These are phyloP conservation scores for Naganishia cerealis DNA, from an alignment of 1,284 basidiomycete species.

Conservation along the genomic window DNA sequence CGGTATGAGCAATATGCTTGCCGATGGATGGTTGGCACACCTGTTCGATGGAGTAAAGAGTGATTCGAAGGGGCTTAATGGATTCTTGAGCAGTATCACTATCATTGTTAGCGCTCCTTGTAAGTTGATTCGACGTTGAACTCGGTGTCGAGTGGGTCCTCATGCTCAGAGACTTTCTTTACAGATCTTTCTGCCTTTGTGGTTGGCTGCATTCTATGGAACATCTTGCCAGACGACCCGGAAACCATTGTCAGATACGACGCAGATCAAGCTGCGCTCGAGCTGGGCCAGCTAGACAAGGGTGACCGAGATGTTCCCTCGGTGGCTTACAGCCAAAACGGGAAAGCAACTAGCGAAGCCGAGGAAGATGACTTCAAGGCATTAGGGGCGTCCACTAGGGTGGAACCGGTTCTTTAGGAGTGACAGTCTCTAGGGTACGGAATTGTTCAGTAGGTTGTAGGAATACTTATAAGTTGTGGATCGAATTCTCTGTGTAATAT, in stretches of 20 bases:
- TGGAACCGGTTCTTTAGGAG: conserved; percentile 17
- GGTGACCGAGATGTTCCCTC: conserved; percentile 1
- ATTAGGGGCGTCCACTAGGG: conserved; percentile 15
- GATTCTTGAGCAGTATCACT: conserved; percentile 73
- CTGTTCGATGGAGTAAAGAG: conserved; percentile 64
- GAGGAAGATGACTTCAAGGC: conserved; percentile 27
- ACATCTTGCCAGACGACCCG: conserved; percentile 61
- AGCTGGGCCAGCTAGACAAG: conserved; percentile 27
- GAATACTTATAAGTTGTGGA: neutral
- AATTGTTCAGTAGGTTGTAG: conserved; percentile 13
- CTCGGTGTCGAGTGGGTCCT: neutral
- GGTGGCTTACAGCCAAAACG: conserved; percentile 11
- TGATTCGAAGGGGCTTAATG: conserved; percentile 64
- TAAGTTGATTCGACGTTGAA: conserved; percentile 53
- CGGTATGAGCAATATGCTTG: conserved; percentile 66
- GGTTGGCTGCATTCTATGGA: conserved; percentile 66
- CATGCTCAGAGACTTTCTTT: neutral
- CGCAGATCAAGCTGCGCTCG: conserved; percentile 13
- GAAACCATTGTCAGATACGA: conserved; percentile 25
- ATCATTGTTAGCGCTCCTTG: conserved; percentile 76
- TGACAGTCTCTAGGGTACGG: neutral
- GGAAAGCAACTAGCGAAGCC: conserved; percentile 6
- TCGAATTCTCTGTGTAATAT: no score
- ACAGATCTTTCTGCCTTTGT: conserved; percentile 67
- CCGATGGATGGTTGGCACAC: conserved; percentile 48